Evolutionary conservation across 2,329 filamentous ascomycete genomes (phyloP), one percentile per base, ranked within the genome.

Genomic region (Talaromyces sp.): DNA sequence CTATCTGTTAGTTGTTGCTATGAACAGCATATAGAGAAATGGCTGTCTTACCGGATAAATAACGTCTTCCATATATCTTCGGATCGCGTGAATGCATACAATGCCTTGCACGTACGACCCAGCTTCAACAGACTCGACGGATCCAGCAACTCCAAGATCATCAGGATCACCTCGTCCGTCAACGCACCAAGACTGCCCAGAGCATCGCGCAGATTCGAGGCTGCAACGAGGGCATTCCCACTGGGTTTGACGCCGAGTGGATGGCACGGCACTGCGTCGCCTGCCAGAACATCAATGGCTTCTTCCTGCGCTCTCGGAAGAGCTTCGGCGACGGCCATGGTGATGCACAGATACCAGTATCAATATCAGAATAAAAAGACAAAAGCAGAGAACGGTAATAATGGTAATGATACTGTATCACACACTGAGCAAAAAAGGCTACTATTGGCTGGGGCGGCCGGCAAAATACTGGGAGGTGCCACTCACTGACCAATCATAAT

Each of bases 1-100:
- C 19, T 14, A 52, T 56, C 11, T 56, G 48, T n/a, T 31, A n/a
- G n/a, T n/a, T n/a, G n/a, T n/a, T n/a, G n/a, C n/a, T n/a, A n/a
- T n/a, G n/a, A n/a, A n/a, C n/a, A n/a, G n/a, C n/a, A n/a, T n/a
- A n/a, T n/a, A n/a, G n/a, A n/a, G n/a, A n/a, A n/a, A n/a, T n/a
- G n/a, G n/a, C 21, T 8, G 61, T 86, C 91, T 85, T 86, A 96
- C 92, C 86, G 84, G 64, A 96, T 81, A 68, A 93, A 95, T 21
- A 96, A 75, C 19, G 86, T 75, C 74, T 94, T 92, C 93, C 93
- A 97, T 38, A 97, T 74, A 68, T 97, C 93, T 65, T 97, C 93
- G 54, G 85, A 85, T 55, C 88, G 82, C 58, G 88, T 89, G 71
- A 93, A 95, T 1, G 92, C 92, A 79, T 92, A 93, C 17, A 97